Evolutionary conservation across 2,329 filamentous ascomycete species (phyloP).

Genomic region (Bipolaris oryzae): DNA sequence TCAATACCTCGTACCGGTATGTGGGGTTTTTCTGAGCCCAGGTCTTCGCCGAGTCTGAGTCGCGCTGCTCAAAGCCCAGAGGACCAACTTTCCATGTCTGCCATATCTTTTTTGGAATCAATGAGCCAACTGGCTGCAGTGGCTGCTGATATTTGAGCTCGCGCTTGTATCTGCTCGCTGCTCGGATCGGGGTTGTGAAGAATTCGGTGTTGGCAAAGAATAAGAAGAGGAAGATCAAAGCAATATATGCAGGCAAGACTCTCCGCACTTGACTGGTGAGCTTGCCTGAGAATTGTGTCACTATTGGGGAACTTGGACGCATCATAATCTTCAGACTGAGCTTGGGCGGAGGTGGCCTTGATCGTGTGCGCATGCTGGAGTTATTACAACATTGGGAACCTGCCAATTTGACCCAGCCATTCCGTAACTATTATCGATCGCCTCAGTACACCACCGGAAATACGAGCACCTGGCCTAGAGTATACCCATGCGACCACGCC

Average conservation of each 20-base stretch:
- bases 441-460: constrained; percentile 21
- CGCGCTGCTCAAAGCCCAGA: constrained; percentile 68
- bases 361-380: constrained; percentile 44
- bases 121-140: constrained; percentile 28
- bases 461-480: constrained; percentile 13
- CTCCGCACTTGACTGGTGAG: constrained; percentile 44
- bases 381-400: constrained; percentile 34
- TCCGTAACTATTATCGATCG: constrained; percentile 17
- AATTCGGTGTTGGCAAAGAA: constrained; percentile 43
- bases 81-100: constrained; percentile 77
- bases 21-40: constrained; percentile 71
- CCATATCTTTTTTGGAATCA: constrained; percentile 73
- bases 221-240: constrained; percentile 38
- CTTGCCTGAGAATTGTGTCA: constrained; percentile 40
- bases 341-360: constrained; percentile 41
- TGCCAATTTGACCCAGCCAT: constrained; percentile 18
- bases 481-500: constrained; percentile 2
- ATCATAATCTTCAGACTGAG: constrained; percentile 42
- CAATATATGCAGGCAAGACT: constrained; percentile 43
- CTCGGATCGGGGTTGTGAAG: constrained; percentile 43
- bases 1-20: constrained; percentile 72
- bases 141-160: constrained; percentile 45
- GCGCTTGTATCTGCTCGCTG: constrained; percentile 41
- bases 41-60: constrained; percentile 64
- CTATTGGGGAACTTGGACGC: constrained; percentile 42